Percentiles rank a stretch among this genome's conserved stretches.
phyloP scores from a whole-genome alignment of 1,284 basidiomycete genomes.

The Thecaphora frezii region DNA sequence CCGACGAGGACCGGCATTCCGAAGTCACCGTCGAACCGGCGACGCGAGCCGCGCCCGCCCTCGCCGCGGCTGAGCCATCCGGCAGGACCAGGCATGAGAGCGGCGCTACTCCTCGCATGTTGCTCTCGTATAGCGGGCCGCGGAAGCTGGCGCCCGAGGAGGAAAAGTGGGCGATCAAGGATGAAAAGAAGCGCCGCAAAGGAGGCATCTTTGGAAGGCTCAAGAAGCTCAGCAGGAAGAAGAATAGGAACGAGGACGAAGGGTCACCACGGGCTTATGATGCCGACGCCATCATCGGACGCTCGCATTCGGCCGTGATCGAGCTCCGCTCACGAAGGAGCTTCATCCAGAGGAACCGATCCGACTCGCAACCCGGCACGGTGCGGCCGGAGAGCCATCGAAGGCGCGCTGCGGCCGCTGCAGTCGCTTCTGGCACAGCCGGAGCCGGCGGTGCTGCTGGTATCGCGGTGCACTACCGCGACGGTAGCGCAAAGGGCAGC shows the following conservation, averaged over 20 bases:
- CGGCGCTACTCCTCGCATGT: not conserved
- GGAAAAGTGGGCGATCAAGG: constrained; percentile 24
- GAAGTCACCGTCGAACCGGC: constrained; percentile 8
- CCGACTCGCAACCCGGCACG: constrained; percentile 4
- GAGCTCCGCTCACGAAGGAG: constrained; percentile 37
- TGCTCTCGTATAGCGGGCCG: constrained; percentile 23
- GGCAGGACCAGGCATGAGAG: constrained; percentile 10
- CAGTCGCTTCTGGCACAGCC: constrained; percentile 14
- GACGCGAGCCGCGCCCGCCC: constrained; percentile 4
- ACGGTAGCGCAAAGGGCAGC: not conserved
- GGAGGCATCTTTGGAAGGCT: constrained; percentile 33
- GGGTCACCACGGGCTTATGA: constrained; percentile 15
- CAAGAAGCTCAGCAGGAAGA: constrained; percentile 26
- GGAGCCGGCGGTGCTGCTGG: constrained; percentile 11
- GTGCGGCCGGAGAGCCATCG: constrained; percentile 11
- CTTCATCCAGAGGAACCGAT: constrained; percentile 9
- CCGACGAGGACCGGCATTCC: constrained; percentile 16
- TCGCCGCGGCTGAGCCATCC: constrained; percentile 3
- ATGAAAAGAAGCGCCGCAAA: constrained; percentile 28
- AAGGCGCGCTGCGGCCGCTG: constrained; percentile 19
- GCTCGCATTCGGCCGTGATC: constrained; percentile 28
- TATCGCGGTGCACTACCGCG: not conserved
- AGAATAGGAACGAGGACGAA: constrained; percentile 1
- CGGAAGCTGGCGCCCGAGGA: constrained; percentile 32
- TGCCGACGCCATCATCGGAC: constrained; percentile 30